phyloP scores from a whole-genome alignment of 106 monocot genomes.

The Narthecium ossifragum region DNA sequence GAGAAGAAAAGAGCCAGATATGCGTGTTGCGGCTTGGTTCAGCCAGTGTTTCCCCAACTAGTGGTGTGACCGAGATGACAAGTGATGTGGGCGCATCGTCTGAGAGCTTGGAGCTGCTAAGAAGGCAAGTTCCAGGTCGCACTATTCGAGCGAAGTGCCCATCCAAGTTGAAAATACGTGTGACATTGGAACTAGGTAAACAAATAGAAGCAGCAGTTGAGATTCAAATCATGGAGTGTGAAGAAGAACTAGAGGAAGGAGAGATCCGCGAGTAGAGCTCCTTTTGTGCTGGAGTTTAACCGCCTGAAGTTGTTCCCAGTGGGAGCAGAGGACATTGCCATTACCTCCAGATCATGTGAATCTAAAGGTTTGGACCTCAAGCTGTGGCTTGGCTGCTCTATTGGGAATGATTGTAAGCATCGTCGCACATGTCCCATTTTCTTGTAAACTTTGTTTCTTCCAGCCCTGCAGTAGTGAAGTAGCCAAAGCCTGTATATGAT shows the following conservation, averaged over 20 bases:
- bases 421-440: too few relatives aligned
- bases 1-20: too few relatives aligned
- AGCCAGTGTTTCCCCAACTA: too few relatives aligned
- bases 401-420: too few relatives aligned
- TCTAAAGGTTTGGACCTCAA: not conserved
- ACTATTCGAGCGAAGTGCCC: not conserved
- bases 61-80: too few relatives aligned
- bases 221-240: not conserved
- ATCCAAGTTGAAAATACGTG: not conserved
- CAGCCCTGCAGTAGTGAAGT: too few relatives aligned
- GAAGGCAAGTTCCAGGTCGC: not conserved
- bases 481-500: too few relatives aligned
- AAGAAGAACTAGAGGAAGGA: not conserved
- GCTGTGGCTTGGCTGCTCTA: not conserved
- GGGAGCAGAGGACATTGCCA: not conserved
- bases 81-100: too few relatives aligned
- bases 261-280: not conserved
- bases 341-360: not conserved
- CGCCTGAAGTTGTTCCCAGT: conserved; percentile 3
- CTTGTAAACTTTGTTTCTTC: too few relatives aligned
- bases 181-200: too few relatives aligned
- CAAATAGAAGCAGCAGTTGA: not conserved
- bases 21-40: too few relatives aligned
- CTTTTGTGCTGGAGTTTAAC: not conserved
- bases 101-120: too few relatives aligned